Percentiles rank a stretch among this genome's conserved stretches.
These are phyloP conservation scores for Waltiozyma sp. DNA, from an alignment of 1,139 yeast genomes.

Conservation along the genomic window DNA sequence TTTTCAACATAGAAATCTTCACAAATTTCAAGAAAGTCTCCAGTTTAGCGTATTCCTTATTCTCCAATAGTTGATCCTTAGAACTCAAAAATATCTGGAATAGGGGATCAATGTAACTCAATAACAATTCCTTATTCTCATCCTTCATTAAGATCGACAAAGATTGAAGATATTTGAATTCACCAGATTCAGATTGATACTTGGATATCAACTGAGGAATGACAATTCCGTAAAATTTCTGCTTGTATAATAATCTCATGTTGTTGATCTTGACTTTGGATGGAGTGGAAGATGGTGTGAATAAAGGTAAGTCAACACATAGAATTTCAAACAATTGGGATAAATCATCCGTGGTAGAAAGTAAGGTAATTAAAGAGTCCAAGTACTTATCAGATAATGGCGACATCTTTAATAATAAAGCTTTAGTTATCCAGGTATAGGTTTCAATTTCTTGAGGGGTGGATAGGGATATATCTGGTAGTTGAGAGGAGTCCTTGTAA, in stretches of 20 bases:
- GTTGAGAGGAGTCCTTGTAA: not conserved
- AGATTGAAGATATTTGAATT: slow-evolving; percentile 42
- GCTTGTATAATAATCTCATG: slow-evolving; percentile 63
- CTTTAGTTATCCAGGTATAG: slow-evolving; percentile 62
- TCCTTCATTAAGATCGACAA: slow-evolving; percentile 58
- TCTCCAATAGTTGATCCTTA: slow-evolving; percentile 42
- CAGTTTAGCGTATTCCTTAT: slow-evolving; percentile 24
- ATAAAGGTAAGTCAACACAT: slow-evolving; percentile 52
- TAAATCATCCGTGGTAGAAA: slow-evolving; percentile 17
- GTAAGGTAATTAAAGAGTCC: slow-evolving; percentile 25
- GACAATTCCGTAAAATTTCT: slow-evolving; percentile 53
- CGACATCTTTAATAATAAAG: slow-evolving; percentile 51
- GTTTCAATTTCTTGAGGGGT: slow-evolving; percentile 31
- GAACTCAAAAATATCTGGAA: slow-evolving; percentile 68
- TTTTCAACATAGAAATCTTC: slow-evolving; percentile 41
- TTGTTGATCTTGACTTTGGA: slow-evolving; percentile 33
- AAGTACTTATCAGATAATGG: slow-evolving; percentile 31
- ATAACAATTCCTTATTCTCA: slow-evolving; percentile 49
- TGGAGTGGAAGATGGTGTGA: slow-evolving; percentile 41
- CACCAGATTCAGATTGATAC: slow-evolving; percentile 21
- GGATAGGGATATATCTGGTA: slow-evolving; percentile 4
- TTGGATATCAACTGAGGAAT: slow-evolving; percentile 36
- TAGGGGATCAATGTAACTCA: slow-evolving; percentile 49
- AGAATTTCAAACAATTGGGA: slow-evolving; percentile 43
- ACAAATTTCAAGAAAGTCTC: slow-evolving; percentile 28